Evolutionary conservation across 768 basidiomycete genomes (phyloP), one percentile per base, ranked within the genome.

Genomic region (Punctularia strigosozonata): DNA sequence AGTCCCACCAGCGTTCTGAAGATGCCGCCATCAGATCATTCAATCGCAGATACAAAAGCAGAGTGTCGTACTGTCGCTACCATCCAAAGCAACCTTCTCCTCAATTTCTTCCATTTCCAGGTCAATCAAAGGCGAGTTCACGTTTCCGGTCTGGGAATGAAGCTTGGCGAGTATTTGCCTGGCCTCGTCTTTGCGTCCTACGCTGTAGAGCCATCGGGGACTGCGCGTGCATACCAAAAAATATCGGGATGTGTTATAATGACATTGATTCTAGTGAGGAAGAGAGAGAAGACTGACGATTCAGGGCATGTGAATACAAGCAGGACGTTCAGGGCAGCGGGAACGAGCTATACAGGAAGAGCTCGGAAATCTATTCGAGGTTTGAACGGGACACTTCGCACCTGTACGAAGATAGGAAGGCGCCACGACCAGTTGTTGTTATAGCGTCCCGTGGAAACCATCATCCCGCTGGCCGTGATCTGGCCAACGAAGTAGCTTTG

Each of bases 401-500:
- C 64, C 56, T 74, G 71, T 22, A 74, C 59, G 42, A 67, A 69
- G 25, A 75, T 47, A 14, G 69, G 71, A 10, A 69, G 51, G 31
- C 71, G 57, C 71, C 71, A 75, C 8, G 69, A 62, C 50, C 56
- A 51, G 3, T 71, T 58, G 36, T 48, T 65, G 8, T 49, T 26
- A 42, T 53, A 66, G 40, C 54, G 59, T 8, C 69, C 70, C 14
- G 68, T 71, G 1, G 68, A 55, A 10, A 75, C 66, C 61, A 72
- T 68, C 65, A 75, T 71, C 4, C 71, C 73, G 14, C 65, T 67
- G 2, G 71, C 73, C 21, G 63, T 52, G 52, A 75, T 72, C 47
- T 73, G 71, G 7, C 71, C 73, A 28, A 72, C 60, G 47, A 72
- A 69, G 48, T 60, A 71, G 49, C 67, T 71, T 23, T 18, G 24